phyloP scores from a whole-genome alignment of 805 yeast species.

The Cyberlindnera subsufficiens region DNA sequence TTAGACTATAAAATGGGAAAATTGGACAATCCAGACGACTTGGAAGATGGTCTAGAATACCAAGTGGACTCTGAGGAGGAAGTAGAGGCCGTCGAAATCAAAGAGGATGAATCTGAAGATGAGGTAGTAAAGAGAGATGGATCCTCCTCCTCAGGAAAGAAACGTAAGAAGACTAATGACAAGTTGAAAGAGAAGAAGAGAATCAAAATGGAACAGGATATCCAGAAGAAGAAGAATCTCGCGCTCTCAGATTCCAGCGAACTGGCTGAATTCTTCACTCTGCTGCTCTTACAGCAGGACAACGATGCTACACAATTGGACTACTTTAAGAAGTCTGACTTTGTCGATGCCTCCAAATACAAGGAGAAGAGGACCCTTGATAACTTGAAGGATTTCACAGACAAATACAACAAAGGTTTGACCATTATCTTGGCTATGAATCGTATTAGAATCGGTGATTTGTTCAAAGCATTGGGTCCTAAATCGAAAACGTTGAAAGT shows the following conservation, averaged over 20 bases:
- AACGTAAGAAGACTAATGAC: constrained; percentile 27
- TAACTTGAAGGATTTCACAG: constrained; percentile 50
- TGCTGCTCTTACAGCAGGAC: constrained; percentile 50
- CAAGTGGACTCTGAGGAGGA: constrained; percentile 39
- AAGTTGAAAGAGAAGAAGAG: constrained; percentile 60
- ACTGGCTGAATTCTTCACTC: constrained; percentile 64
- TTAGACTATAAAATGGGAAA: constrained; percentile 2
- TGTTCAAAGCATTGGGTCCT: constrained; percentile 52
- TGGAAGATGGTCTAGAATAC: constrained; percentile 74
- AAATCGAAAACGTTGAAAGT: constrained; percentile 21
- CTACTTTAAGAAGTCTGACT: constrained; percentile 48
- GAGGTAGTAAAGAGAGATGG: constrained; percentile 8
- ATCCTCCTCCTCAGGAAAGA: constrained; percentile 11
- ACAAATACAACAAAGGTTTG: constrained; percentile 40
- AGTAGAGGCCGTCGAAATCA: constrained; percentile 29
- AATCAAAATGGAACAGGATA: constrained; percentile 60
- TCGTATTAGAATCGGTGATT: constrained; percentile 83
- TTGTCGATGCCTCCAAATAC: constrained; percentile 59
- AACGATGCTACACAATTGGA: constrained; percentile 73
- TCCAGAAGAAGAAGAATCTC: constrained; percentile 47
- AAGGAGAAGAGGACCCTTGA: constrained; percentile 47
- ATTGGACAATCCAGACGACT: constrained; percentile 44
- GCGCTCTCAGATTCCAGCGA: constrained; percentile 51
- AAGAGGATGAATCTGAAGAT: constrained; percentile 25
- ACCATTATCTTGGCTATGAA: constrained; percentile 59